These are phyloP conservation scores for Debaryomyces udenii DNA, from an alignment of 1,139 yeast genomes.

Conservation along the genomic window DNA sequence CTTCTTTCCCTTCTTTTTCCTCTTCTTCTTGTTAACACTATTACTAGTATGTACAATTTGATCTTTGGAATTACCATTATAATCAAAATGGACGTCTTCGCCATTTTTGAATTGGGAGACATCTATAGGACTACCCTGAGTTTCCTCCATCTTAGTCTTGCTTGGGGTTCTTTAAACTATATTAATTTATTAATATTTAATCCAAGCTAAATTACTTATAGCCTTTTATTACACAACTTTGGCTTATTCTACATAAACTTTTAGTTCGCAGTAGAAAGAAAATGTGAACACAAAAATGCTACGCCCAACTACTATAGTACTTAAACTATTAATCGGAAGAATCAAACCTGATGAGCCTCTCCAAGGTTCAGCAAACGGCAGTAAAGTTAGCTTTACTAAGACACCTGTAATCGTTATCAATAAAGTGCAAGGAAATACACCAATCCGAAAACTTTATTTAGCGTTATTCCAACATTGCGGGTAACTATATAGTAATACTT, in stretches of 20 bases:
- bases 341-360: neutral
- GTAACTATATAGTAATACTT: too few relatives aligned
- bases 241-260: neutral
- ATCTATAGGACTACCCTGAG: constrained; percentile 10
- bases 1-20: constrained; percentile 36
- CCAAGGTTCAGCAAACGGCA: too few relatives aligned
- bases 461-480: too few relatives aligned
- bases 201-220: constrained; percentile 2
- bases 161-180: constrained; percentile 1
- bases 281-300: constrained; percentile 8
- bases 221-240: constrained; percentile 7
- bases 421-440: too few relatives aligned
- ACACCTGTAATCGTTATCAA: too few relatives aligned
- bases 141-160: constrained; percentile 9
- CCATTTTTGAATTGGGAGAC: constrained; percentile 41
- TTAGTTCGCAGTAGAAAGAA: constrained; percentile 7
- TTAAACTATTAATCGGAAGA: neutral
- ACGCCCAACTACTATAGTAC: constrained; percentile 3
- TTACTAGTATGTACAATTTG: constrained; percentile 33
- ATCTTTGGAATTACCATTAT: constrained; percentile 21
- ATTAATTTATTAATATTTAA: constrained; percentile 1
- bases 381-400: too few relatives aligned
- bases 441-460: too few relatives aligned
- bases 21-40: constrained; percentile 39
- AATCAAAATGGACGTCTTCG: constrained; percentile 63